These are phyloP conservation scores for Ogataea pini DNA, from an alignment of 805 yeast genomes.

Conservation along the genomic window DNA sequence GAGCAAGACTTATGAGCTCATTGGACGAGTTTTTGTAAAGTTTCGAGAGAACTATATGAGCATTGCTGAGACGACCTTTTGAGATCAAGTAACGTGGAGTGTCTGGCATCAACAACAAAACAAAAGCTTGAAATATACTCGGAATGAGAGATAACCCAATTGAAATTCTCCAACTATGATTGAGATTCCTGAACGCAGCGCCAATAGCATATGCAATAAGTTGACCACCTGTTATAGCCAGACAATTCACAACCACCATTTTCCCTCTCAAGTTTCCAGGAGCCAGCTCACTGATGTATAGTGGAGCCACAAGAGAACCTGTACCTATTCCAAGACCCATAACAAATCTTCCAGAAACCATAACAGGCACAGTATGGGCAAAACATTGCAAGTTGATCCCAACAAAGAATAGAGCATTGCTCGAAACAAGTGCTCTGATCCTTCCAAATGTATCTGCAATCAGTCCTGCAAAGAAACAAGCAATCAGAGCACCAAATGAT, in stretches of 20 bases:
- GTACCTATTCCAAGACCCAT: slow-evolving; percentile 58
- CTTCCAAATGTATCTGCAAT: slow-evolving; percentile 52
- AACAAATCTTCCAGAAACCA: slow-evolving; percentile 53
- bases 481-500: slow-evolving; percentile 54
- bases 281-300: slow-evolving; percentile 54
- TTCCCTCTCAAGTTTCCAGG: slow-evolving; percentile 55
- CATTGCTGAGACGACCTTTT: slow-evolving; percentile 41
- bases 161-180: slow-evolving; percentile 53
- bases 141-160: slow-evolving; percentile 56
- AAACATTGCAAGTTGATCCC: slow-evolving; percentile 51
- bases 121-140: slow-evolving; percentile 45
- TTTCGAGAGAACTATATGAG: slow-evolving; percentile 40
- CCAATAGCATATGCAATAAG: slow-evolving; percentile 54
- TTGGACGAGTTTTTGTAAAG: slow-evolving; percentile 42
- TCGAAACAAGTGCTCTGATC: slow-evolving; percentile 44
- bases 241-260: slow-evolving; percentile 51
- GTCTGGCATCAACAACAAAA: slow-evolving; percentile 52
- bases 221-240: slow-evolving; percentile 60
- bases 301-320: slow-evolving; percentile 55
- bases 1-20: slow-evolving; percentile 41
- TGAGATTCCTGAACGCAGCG: slow-evolving; percentile 44
- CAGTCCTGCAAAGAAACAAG: slow-evolving; percentile 50
- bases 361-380: slow-evolving; percentile 46
- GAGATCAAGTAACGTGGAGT: slow-evolving; percentile 55
- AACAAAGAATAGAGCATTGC: slow-evolving; percentile 47